Evolutionary conservation across 2,329 filamentous ascomycete species (phyloP).

Genomic region (Cadophora sp.): DNA sequence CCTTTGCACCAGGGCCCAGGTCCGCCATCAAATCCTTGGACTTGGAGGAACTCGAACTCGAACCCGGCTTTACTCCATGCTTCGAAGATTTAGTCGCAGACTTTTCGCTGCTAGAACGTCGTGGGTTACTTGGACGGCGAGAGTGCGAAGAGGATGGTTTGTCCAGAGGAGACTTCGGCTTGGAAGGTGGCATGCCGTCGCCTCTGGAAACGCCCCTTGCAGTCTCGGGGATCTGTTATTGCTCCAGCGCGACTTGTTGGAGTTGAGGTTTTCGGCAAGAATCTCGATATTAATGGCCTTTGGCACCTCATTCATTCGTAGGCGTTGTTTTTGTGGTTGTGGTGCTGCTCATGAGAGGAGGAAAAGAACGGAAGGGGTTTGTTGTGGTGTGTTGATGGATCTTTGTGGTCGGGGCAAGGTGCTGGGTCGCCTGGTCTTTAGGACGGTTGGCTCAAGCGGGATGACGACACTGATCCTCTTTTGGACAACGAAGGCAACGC

Average conservation of each 20-base stretch:
- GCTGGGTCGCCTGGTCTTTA: conserved; percentile 6
- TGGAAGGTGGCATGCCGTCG: conserved; percentile 44
- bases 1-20: conserved; percentile 32
- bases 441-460: conserved; percentile 13
- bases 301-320: conserved; percentile 4
- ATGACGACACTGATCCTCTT: conserved; percentile 9
- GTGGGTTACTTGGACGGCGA: conserved; percentile 34
- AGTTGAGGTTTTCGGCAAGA: not conserved
- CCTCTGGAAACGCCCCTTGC: conserved; percentile 30
- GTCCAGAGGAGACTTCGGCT: conserved; percentile 45
- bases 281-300: not conserved
- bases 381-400: conserved; percentile 11
- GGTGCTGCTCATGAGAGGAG: not conserved
- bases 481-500: not conserved
- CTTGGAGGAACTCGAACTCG: conserved; percentile 27
- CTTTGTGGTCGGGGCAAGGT: conserved; percentile 14
- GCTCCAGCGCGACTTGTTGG: conserved; percentile 28
- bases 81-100: conserved; percentile 36
- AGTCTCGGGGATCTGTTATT: conserved; percentile 23
- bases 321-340: not conserved
- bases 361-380: not conserved
- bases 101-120: conserved; percentile 41
- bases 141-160: conserved; percentile 41
- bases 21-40: conserved; percentile 40
- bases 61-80: conserved; percentile 39